phyloP scores from a whole-genome alignment of 2,329 filamentous ascomycete species.

The Fusarium avenaceum region DNA sequence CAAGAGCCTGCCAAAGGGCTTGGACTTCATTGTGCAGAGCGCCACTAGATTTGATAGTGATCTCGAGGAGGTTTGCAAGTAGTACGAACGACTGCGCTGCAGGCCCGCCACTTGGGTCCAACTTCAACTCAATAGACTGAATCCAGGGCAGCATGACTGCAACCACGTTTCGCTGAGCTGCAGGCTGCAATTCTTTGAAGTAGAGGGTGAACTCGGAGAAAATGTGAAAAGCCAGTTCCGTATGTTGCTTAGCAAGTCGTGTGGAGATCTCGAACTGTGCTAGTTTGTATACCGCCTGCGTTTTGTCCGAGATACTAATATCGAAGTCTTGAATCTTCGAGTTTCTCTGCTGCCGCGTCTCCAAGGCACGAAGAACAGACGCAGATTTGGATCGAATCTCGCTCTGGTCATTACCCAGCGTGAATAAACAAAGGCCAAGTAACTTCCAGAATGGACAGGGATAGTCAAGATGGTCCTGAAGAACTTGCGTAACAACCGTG shows the following conservation, averaged over 20 bases:
- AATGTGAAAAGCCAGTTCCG: constrained; percentile 89
- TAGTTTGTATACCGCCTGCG: constrained; percentile 96
- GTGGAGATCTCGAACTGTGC: constrained; percentile 98
- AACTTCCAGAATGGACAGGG: constrained; percentile 91
- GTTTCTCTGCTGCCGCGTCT: constrained; percentile 81
- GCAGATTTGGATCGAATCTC: constrained; percentile 91
- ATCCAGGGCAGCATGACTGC: constrained; percentile 97
- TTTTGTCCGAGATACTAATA: constrained; percentile 98
- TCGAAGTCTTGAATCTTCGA: constrained; percentile 97
- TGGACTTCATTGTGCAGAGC: constrained; percentile 96
- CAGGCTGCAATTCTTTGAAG: constrained; percentile 87
- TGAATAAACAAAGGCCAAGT: constrained; percentile 89
- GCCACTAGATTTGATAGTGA: constrained; percentile 91
- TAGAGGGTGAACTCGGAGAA: constrained; percentile 96
- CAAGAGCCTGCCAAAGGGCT: constrained; percentile 95
- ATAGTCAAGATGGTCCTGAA: constrained; percentile 86
- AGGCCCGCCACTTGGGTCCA: constrained; percentile 91
- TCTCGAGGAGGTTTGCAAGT: constrained; percentile 93
- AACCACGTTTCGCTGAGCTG: constrained; percentile 92
- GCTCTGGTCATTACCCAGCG: constrained; percentile 90
- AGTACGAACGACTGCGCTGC: constrained; percentile 95
- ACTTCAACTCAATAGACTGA: constrained; percentile 89
- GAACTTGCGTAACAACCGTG: constrained; percentile 87
- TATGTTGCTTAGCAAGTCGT: constrained; percentile 86
- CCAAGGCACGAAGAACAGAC: constrained; percentile 81